Conservation (phyloP, 371 early-diverging fungal species). For the Antonospora locustae region DNA sequence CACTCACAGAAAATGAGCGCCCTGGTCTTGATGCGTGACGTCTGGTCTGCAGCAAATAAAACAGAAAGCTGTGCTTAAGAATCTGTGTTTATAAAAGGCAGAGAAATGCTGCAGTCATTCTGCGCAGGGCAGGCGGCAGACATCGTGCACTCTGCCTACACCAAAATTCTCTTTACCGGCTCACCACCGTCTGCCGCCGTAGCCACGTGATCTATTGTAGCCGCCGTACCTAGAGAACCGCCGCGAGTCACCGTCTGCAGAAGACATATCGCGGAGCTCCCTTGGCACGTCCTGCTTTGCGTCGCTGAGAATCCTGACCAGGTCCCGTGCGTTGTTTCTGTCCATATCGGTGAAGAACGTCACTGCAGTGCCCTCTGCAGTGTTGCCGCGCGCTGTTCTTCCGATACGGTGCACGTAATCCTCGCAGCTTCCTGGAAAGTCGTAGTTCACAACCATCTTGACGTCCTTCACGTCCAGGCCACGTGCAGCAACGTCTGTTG, state of each 20-base stretch:
- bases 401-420: constrained; percentile 95
- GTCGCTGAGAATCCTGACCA: constrained; percentile 73
- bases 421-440: constrained; percentile 83
- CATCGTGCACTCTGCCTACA: too few relatives aligned
- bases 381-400: constrained; percentile 83
- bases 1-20: too few relatives aligned
- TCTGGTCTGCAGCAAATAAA: too few relatives aligned
- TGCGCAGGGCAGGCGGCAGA: too few relatives aligned
- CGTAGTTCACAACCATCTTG: constrained; percentile 77
- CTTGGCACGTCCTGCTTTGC: constrained; percentile 78
- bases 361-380: constrained; percentile 73
- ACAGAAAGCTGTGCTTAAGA: too few relatives aligned
- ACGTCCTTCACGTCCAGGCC: constrained; percentile 96
- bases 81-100: too few relatives aligned
- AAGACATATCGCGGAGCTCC: constrained; percentile 63
- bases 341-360: constrained; percentile 89
- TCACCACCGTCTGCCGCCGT: too few relatives aligned
- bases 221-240: too few relatives aligned
- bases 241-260: constrained; percentile 21
- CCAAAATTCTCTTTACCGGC: too few relatives aligned
- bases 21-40: too few relatives aligned
- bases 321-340: constrained; percentile 68
- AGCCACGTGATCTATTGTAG: too few relatives aligned
- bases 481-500: constrained; percentile 97
- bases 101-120: too few relatives aligned